Evolutionary conservation across 441 rosid genomes (phyloP), one percentile per base, ranked within the genome.

Genomic region (Hura crepitans): DNA sequence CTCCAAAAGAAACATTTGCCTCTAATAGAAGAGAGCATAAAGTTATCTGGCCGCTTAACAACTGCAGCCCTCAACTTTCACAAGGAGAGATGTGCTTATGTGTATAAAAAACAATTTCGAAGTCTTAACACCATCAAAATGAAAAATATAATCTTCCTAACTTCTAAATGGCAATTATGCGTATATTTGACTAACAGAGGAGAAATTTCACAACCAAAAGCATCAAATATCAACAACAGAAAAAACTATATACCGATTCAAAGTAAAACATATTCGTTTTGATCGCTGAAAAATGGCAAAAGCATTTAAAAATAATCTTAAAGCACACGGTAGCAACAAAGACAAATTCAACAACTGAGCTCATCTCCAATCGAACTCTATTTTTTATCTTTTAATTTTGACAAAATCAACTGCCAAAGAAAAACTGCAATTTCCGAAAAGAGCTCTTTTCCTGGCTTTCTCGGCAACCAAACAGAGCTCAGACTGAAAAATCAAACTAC

Each of bases 401-500:
- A 58, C 30, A 28, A n/a, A 74, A 54, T 28, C n/a, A 35, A 47
- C 33, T 42, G 14, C 2, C 46, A 10, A 10, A 23, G 27, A 46
- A 23, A 18, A 18, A 6, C 54, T 49, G 54, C 23, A 27, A 35
- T 7, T 35, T 35, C 12, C 5, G 62, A 13, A 50, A 0, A 51
- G 37, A 58, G 55, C n/a, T 7, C 49, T 27, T n/a, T 12, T n/a
- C 69, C 46, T 18, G 57, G 31, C 60, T 65, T 76, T 73, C 74
- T 42, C 31, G 47, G 74, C 50, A 81, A 71, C 74, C 68, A 76
- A 79, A 75, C 73, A 74, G 62, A 59, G 27, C 8, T 15, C 39
- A 37, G 67, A 69, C 22, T 66, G 35, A 23, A 70, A 64, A 67
- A 57, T 72, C 61, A 56, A 81, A 75, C 80, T 70, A 68, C 88